These are phyloP conservation scores for Durusdinium trenchii DNA, from an alignment of 73 alveolate species.

Conservation along the genomic window DNA sequence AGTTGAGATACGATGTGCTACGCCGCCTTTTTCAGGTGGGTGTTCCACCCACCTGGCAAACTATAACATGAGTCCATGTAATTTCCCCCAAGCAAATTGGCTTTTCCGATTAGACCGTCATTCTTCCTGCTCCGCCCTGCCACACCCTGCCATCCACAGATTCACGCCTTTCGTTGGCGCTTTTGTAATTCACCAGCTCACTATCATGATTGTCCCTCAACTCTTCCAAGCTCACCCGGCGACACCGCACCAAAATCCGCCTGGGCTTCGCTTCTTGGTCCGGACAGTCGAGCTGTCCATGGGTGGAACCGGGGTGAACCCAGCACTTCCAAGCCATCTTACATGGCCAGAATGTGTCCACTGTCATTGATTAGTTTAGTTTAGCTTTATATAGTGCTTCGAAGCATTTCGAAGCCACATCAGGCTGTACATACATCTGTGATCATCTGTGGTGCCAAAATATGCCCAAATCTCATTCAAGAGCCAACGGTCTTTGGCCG, in stretches of 20 bases:
- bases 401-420: too few species aligned
- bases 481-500: too few species aligned
- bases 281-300: not conserved
- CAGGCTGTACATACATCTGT: too few species aligned
- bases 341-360: too few species aligned
- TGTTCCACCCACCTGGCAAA: too few species aligned
- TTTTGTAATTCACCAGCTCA: slow-evolving; percentile 14
- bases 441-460: too few species aligned
- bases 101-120: not conserved
- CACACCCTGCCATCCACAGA: not conserved
- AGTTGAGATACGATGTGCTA: too few species aligned
- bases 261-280: not conserved
- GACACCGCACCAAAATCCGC: slow-evolving; percentile 57
- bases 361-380: too few species aligned
- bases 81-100: not conserved
- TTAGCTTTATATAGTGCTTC: too few species aligned
- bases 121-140: not conserved
- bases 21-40: too few species aligned
- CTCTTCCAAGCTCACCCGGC: slow-evolving; percentile 77
- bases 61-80: too few species aligned
- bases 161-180: not conserved
- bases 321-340: not conserved
- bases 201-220: slow-evolving; percentile 72
- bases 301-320: not conserved
- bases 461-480: too few species aligned